These are phyloP conservation scores for Poa pratensis DNA, from an alignment of 176 grass and related monocot species.

Conservation along the genomic window DNA sequence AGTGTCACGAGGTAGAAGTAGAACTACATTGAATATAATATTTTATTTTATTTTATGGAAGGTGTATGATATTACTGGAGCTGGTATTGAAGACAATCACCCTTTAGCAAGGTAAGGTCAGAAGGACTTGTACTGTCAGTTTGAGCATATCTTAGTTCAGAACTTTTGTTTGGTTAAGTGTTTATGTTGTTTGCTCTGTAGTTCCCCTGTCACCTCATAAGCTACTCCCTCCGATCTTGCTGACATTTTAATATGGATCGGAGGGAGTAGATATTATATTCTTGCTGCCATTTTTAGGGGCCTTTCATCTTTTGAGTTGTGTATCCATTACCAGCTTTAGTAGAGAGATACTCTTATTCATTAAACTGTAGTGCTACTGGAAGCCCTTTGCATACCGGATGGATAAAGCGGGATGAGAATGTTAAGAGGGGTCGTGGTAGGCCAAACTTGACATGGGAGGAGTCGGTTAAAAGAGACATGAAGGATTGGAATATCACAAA, in stretches of 20 bases:
- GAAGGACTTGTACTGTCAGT: not conserved
- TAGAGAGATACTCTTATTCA: constrained; percentile 8
- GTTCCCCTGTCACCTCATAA: constrained; percentile 35
- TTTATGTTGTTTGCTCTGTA: constrained; percentile 26
- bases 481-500: too few species aligned
- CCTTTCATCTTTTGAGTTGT: constrained; percentile 27
- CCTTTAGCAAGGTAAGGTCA: constrained; percentile 69
- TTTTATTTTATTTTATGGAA: constrained; percentile 50
- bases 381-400: too few species aligned
- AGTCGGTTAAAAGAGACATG: too few species aligned
- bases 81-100: constrained; percentile 59
- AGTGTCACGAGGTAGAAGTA: constrained; percentile 21
- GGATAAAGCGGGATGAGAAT: too few species aligned
- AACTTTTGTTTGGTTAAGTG: not conserved
- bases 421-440: too few species aligned
- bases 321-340: not conserved
- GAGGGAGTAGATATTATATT: too few species aligned
- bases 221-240: not conserved
- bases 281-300: constrained; percentile 22
- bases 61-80: constrained; percentile 71
- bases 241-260: too few species aligned
- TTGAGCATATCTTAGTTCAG: constrained; percentile 25
- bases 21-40: constrained; percentile 39
- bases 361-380: constrained; percentile 23
- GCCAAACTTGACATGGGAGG: too few species aligned